Evolutionary conservation across 2,329 filamentous ascomycete genomes (phyloP).

Genomic region (Byssothecium circinans): DNA sequence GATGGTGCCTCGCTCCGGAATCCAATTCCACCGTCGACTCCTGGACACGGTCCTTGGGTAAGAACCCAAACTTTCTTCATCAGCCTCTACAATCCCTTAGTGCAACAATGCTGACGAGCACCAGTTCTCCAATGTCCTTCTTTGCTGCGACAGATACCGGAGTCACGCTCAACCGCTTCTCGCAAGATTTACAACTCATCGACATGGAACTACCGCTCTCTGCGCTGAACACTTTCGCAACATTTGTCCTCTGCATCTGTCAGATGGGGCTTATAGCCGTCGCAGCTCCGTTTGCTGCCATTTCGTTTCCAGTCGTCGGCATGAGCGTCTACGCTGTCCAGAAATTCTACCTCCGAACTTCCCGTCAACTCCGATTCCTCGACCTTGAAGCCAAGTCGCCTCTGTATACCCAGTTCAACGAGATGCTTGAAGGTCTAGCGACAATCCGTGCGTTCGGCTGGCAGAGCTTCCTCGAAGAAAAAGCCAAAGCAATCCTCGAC

Average conservation of each 20-base stretch:
- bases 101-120: slow-evolving; percentile 10
- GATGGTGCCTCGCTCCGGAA: slow-evolving; percentile 58
- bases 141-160: slow-evolving; percentile 50
- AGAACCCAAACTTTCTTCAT: slow-evolving; percentile 2
- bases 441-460: slow-evolving; percentile 58
- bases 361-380: slow-evolving; percentile 53
- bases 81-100: background rate
- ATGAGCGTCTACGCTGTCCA: slow-evolving; percentile 47
- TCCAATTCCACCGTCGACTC: slow-evolving; percentile 52
- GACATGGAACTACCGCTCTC: slow-evolving; percentile 47
- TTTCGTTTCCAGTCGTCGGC: slow-evolving; percentile 44
- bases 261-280: slow-evolving; percentile 44
- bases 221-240: slow-evolving; percentile 38
- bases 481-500: slow-evolving; percentile 45
- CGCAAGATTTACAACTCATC: slow-evolving; percentile 53
- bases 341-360: slow-evolving; percentile 51
- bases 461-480: slow-evolving; percentile 44
- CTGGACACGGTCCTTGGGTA: slow-evolving; percentile 53
- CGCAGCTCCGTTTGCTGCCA: slow-evolving; percentile 45
- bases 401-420: slow-evolving; percentile 56
- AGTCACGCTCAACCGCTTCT: slow-evolving; percentile 52
- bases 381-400: slow-evolving; percentile 57
- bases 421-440: slow-evolving; percentile 52
- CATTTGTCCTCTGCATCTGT: slow-evolving; percentile 37
- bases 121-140: slow-evolving; percentile 33